phyloP scores from a whole-genome alignment of 768 basidiomycete species.

The Tulasnella sp. region DNA sequence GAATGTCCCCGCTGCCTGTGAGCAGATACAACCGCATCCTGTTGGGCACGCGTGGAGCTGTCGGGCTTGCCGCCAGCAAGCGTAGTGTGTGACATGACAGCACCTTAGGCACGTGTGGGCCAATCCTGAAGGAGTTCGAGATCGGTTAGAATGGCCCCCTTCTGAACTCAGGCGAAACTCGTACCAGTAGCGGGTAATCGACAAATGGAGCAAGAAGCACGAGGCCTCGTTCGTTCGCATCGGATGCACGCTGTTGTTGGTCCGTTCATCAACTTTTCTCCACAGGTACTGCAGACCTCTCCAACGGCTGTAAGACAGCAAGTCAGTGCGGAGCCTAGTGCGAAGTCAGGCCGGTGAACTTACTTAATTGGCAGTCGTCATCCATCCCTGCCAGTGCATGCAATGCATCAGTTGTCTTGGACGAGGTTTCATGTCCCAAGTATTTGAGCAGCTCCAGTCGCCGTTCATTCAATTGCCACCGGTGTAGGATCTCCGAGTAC shows the following conservation, averaged over 20 bases:
- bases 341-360: not conserved
- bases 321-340: conserved; percentile 28
- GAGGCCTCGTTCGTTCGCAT: conserved; percentile 34
- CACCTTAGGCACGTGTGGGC: conserved; percentile 51
- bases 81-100: conserved; percentile 52
- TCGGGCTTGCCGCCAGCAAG: conserved; percentile 42
- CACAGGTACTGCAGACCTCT: conserved; percentile 35
- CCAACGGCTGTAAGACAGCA: conserved; percentile 21
- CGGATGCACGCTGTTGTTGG: conserved; percentile 29
- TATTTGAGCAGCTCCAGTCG: conserved; percentile 63
- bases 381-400: not conserved
- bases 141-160: not conserved
- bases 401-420: conserved; percentile 15
- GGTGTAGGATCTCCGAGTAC: conserved; percentile 64
- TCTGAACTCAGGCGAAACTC: conserved; percentile 13
- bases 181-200: conserved; percentile 64
- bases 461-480: conserved; percentile 62
- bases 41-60: conserved; percentile 46
- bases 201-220: conserved; percentile 57
- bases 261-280: conserved; percentile 25
- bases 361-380: not conserved
- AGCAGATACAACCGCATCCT: conserved; percentile 57
- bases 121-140: conserved; percentile 33
- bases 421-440: conserved; percentile 29
- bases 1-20: conserved; percentile 3